Evolutionary conservation across 1,139 yeast species (phyloP).

Genomic region (Pichia sp.): DNA sequence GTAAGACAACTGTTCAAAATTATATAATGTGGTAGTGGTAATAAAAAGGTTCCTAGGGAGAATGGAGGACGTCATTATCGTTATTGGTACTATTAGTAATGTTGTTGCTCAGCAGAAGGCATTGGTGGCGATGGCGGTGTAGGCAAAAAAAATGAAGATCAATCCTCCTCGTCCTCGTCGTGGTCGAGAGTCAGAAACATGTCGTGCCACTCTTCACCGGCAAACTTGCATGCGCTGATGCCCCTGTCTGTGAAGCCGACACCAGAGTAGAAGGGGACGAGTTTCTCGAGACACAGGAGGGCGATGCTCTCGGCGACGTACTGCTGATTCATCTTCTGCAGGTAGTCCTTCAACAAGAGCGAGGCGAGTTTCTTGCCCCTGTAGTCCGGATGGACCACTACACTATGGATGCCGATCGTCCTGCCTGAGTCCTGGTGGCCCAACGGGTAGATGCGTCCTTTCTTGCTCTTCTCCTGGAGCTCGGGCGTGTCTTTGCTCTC

Average conservation of each 20-base stretch:
- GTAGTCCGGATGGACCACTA: slow-evolving; percentile 74
- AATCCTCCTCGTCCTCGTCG: slow-evolving; percentile 45
- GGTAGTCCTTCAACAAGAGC: slow-evolving; percentile 77
- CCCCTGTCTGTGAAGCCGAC: slow-evolving; percentile 74
- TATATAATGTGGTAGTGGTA: background rate
- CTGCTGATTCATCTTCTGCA: slow-evolving; percentile 84
- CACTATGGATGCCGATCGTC: slow-evolving; percentile 75
- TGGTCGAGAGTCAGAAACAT: slow-evolving; percentile 59
- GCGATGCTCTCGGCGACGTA: slow-evolving; percentile 77
- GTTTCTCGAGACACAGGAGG: slow-evolving; percentile 64
- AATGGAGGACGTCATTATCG: background rate
- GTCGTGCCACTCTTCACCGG: slow-evolving; percentile 63
- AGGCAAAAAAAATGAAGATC: background rate
- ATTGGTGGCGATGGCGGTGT: background rate
- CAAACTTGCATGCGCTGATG: slow-evolving; percentile 54
- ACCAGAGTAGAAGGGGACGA: slow-evolving; percentile 73
- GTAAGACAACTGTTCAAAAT: background rate
- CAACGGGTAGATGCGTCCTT: slow-evolving; percentile 24
- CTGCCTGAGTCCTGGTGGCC: slow-evolving; percentile 79
- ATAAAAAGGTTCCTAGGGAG: background rate
- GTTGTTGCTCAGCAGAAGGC: too few relatives aligned
- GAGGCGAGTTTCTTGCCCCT: slow-evolving; percentile 82
- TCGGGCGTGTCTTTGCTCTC: slow-evolving; percentile 22
- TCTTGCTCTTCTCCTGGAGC: background rate
- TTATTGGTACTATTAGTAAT: background rate